phyloP scores from a whole-genome alignment of 805 yeast species.

The Helenozyma rhizophorensis region DNA sequence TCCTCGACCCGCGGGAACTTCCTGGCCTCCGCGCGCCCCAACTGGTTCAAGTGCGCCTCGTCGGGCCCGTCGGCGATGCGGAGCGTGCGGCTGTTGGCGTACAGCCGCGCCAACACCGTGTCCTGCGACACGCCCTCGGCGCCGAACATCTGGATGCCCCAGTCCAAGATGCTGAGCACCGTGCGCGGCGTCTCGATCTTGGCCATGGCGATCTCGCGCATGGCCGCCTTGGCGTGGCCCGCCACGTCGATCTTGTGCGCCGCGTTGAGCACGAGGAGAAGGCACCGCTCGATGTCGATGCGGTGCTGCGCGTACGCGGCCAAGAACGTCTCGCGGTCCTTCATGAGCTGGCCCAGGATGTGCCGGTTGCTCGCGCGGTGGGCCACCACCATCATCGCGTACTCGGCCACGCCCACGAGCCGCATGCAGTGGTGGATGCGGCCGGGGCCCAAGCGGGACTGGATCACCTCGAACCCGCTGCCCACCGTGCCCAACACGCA shows the following conservation, averaged over 20 bases:
- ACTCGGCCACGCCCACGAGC: constrained; percentile 56
- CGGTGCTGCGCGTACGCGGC: constrained; percentile 48
- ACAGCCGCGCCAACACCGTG: constrained; percentile 51
- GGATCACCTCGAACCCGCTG: constrained; percentile 59
- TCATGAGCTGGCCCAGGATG: constrained; percentile 50
- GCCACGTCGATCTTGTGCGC: constrained; percentile 54
- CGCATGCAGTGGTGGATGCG: constrained; percentile 70
- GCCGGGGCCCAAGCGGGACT: constrained; percentile 66
- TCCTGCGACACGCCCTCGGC: constrained; percentile 65
- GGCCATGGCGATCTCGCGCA: constrained; percentile 56
- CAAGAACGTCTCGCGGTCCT: constrained; percentile 47
- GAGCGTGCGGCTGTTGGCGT: constrained; percentile 49
- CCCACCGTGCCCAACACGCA: constrained; percentile 42
- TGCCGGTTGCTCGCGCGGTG: constrained; percentile 49
- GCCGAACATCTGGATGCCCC: constrained; percentile 62
- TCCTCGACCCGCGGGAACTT: constrained; percentile 32
- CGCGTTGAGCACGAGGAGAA: constrained; percentile 53
- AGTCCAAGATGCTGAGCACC: constrained; percentile 48
- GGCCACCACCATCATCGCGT: constrained; percentile 44
- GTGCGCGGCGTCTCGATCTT: constrained; percentile 60
- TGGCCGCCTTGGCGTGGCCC: constrained; percentile 49
- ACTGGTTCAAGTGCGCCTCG: constrained; percentile 57
- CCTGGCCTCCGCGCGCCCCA: constrained; percentile 47
- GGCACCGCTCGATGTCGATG: constrained; percentile 51
- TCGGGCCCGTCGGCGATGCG: constrained; percentile 70